Evolutionary conservation across 225 moss, liverwort and hornwort genomes (phyloP), one percentile per base, ranked within the genome.

Genomic region (Neckera pumila): DNA sequence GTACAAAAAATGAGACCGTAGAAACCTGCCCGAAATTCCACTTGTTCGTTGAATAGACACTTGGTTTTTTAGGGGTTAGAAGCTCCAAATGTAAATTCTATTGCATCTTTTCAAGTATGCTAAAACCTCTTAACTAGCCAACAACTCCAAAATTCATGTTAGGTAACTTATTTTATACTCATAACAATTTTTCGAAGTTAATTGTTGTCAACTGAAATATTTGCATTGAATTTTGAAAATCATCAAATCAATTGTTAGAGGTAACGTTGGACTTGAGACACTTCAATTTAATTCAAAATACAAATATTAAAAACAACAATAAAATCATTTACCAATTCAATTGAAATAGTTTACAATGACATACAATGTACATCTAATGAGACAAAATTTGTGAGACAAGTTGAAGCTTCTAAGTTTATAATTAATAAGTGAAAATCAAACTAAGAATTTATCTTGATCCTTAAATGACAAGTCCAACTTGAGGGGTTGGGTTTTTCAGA

Each of bases 401-500:
- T 42, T 0, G 0, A 4, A 43, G 16, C 5, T 71, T 71, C 5
- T 3, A 27, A 66, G 11, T 66, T 66, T 4, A 2, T 1, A 3
- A 65, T 36, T 10, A 66, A 66, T 20, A 36, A 66, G 11, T 36
- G 6, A 66, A 34, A 11, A 66, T 1, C 40, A 40, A 70, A 15
- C 8, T 40, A 40, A 40, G 20, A 17, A 56, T 18, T 18, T 11
- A n/a, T 67, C 11, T 40, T 14, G 2, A 34, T 6, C 11, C 11
- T 66, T 65, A 36, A 10, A 65, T 5, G 36, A 65, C 1, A 65
- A 0, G 36, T 1, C 19, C 11, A 36, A 20, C 11, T 0, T 19
- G 1, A 66, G 6, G 1, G 36, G 3, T 1, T 66, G 6, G 20
- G 0, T 47, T 36, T 66, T 65, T 19, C 0, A 36, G 2, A 66